Base-by-base conservation (phyloP, 345 rosid genomes). In the Anacardium occidentale region DNA sequence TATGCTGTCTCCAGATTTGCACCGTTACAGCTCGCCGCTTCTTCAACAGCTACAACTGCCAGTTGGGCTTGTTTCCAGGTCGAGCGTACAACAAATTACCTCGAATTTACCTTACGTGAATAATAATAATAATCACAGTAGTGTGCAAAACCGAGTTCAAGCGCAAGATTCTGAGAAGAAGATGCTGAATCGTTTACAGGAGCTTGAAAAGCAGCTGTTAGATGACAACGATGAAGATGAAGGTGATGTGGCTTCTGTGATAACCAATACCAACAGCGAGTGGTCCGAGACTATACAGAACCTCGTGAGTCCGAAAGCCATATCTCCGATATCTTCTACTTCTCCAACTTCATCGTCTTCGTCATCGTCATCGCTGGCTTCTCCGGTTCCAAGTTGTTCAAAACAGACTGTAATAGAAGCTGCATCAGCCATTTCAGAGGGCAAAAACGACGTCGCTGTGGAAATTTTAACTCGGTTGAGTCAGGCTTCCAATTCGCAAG, bases 201-300 rank as follows among this genome's bases (percentile, higher is more conserved):
- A 95, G 80, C 85, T 95, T 56, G 97, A 91, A 80, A 92, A 88
- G 64, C 91, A 84, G 78, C 90, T 95, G 26, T 76, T 92, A 0
- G 91, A 89, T 66, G 96, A 91, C 56, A 74, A 87, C 82, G 88
- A 88, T 20, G 87, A 84, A 1, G 89, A 81, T 0, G 91, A 82
- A 42, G 88, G 83, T 25, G 96, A 91, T 62, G 87, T 82, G 26
- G 93, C 80, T 44, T 92, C 98, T 0, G 99, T 81, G 51, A 84
- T 92, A 62, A 92, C 97, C 1, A 85, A 83, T 69, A 20, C 86
- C 6, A 87, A 86, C 77, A 91, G 86, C 81, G 97, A 94, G 79
- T 90, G 97, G 97, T 87, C 86, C 0, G 92, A 90, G 55, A 79
- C 96, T 0, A 81, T 94, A 29, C 94, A 87, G 65, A 83, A 73